These are phyloP conservation scores for Stramenopiles sp. DNA, from an alignment of 352 stramenopile species.

Conservation along the genomic window DNA sequence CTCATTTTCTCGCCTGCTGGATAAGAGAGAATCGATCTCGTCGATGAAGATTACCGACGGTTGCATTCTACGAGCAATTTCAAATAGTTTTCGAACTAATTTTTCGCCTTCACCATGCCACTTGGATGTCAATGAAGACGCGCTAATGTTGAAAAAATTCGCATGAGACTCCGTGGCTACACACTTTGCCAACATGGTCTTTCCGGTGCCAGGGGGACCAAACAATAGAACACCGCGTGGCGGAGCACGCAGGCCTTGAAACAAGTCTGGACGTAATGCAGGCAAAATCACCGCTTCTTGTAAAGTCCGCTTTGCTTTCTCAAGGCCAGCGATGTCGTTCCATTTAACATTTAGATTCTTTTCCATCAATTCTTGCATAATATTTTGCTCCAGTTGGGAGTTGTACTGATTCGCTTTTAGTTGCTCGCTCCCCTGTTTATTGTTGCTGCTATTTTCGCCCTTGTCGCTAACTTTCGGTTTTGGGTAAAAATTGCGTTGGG, in stretches of 20 bases:
- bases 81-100: slow-evolving; percentile 86
- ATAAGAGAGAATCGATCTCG: slow-evolving; percentile 96
- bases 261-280: slow-evolving; percentile 51
- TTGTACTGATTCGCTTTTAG: not conserved
- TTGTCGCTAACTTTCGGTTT: not conserved
- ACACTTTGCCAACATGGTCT: slow-evolving; percentile 10
- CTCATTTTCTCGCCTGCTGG: slow-evolving; percentile 81
- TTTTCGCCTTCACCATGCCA: slow-evolving; percentile 84
- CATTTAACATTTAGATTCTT: slow-evolving; percentile 48
- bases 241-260: slow-evolving; percentile 27
- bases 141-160: slow-evolving; percentile 11
- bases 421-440: not conserved
- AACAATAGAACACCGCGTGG: slow-evolving; percentile 9
- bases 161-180: not conserved
- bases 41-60: slow-evolving; percentile 97
- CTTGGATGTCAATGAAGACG: slow-evolving; percentile 3
- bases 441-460: not conserved
- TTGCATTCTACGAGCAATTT: slow-evolving; percentile 50
- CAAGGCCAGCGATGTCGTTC: slow-evolving; percentile 51
- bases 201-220: slow-evolving; percentile 5
- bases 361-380: slow-evolving; percentile 55
- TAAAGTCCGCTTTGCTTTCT: slow-evolving; percentile 39
- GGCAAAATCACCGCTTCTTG: slow-evolving; percentile 62
- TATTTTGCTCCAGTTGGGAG: slow-evolving; percentile 15
- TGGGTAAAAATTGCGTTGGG: not conserved